phyloP scores from a whole-genome alignment of 2,329 filamentous ascomycete genomes.

The Verticillium isaacii region DNA sequence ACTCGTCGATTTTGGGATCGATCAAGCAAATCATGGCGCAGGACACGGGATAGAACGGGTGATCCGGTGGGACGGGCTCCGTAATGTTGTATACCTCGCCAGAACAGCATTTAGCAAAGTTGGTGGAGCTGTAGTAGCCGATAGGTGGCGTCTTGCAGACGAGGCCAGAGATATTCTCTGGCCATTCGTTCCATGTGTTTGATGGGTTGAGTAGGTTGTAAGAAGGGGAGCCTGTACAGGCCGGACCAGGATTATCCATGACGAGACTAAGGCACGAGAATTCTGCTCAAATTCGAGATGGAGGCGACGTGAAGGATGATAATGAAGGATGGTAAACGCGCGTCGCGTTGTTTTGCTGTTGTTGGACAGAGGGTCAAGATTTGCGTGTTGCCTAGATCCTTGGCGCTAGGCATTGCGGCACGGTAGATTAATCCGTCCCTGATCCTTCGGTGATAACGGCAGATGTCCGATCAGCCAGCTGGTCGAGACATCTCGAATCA shows the following conservation, averaged over 20 bases:
- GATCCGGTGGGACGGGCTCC: not conserved
- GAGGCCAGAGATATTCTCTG: not conserved
- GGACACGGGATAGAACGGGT: constrained; percentile 1
- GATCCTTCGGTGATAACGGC: not conserved
- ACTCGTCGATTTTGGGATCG: not conserved
- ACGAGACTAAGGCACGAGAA: not conserved
- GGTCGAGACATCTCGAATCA: too few species aligned
- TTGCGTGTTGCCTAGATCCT: not conserved
- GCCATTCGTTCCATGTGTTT: constrained; percentile 2
- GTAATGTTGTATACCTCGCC: constrained; percentile 6
- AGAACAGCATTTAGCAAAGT: constrained; percentile 5
- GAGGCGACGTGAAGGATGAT: too few species aligned
- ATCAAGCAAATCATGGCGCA: constrained; percentile 4
- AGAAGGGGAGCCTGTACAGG: not conserved
- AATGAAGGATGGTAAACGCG: too few species aligned
- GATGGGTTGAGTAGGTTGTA: not conserved
- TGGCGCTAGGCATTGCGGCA: not conserved
- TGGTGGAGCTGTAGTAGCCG: not conserved
- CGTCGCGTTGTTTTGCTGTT: too few species aligned
- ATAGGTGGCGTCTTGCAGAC: constrained; percentile 6
- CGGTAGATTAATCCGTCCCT: not conserved
- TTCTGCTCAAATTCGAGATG: not conserved
- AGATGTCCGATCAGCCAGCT: not conserved
- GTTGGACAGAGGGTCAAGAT: too few species aligned
- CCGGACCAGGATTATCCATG: not conserved